Percentiles rank a stretch among this genome's conserved stretches.
These are phyloP conservation scores for Sugiyamaella xylanicola DNA, from an alignment of 1,139 yeast species.

Conservation along the genomic window DNA sequence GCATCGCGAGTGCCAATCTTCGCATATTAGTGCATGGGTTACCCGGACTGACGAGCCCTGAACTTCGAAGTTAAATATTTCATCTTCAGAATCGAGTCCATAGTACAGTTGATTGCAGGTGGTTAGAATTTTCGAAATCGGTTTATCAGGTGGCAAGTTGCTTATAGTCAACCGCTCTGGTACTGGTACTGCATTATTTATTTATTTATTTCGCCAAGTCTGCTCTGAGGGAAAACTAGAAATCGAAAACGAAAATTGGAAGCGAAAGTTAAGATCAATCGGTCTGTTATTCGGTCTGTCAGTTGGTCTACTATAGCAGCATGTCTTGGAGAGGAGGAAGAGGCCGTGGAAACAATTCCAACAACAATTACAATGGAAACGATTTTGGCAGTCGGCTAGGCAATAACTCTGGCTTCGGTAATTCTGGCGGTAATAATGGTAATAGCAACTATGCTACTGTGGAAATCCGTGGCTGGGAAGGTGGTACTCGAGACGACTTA, in stretches of 20 bases:
- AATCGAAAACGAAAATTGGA: too few relatives aligned
- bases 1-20: too few relatives aligned
- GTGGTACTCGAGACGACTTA: conserved; percentile 63
- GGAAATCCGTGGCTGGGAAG: conserved; percentile 80
- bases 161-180: not conserved
- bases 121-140: not conserved
- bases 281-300: not conserved
- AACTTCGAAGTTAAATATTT: too few relatives aligned
- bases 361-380: not conserved
- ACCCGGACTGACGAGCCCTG: too few relatives aligned
- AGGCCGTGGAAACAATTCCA: conserved; percentile 7
- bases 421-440: not conserved
- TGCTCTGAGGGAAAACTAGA: too few relatives aligned
- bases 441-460: conserved; percentile 36
- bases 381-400: conserved; percentile 21
- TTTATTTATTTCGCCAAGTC: not conserved
- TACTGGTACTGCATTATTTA: not conserved
- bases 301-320: not conserved
- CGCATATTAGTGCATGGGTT: too few relatives aligned
- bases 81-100: too few relatives aligned
- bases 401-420: not conserved
- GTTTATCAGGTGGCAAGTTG: not conserved
- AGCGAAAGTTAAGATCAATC: not conserved
- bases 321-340: conserved; percentile 33
- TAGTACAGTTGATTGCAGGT: not conserved